Conservation (phyloP, 192 early-diverging fungal species). For the Coemansia sp. region DNA sequence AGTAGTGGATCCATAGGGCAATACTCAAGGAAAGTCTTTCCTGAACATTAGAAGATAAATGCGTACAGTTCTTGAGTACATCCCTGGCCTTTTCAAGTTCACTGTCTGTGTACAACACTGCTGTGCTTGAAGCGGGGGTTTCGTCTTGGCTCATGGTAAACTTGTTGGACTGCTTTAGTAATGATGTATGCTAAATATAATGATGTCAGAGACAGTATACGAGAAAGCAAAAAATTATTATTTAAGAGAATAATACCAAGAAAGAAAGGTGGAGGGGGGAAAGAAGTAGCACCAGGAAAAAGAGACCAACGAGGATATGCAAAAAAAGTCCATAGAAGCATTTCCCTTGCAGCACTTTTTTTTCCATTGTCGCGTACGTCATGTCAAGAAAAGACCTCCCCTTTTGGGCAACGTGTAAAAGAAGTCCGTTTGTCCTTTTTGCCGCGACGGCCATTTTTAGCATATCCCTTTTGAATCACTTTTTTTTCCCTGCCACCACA, state of each 20-base stretch:
- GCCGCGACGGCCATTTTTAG: not conserved
- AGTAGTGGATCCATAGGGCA: slow-evolving; percentile 55
- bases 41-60: slow-evolving; percentile 32
- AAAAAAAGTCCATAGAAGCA: no score
- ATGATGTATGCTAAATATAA: not conserved
- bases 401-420: not conserved
- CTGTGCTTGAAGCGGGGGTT: not conserved
- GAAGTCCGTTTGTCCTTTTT: not conserved
- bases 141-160: not conserved
- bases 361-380: not conserved
- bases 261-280: no score
- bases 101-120: not conserved
- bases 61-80: slow-evolving; percentile 33
- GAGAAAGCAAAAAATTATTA: not conserved
- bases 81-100: slow-evolving; percentile 49
- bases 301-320: not conserved
- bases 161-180: not conserved
- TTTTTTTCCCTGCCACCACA: no score
- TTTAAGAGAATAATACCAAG: not conserved
- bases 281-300: not conserved
- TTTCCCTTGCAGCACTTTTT: no score
- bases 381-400: not conserved
- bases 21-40: slow-evolving; percentile 47
- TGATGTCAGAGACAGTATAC: not conserved
- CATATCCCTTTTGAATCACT: no score